Evolutionary conservation across 768 basidiomycete species (phyloP).

Genomic region (Lentinula sp.): DNA sequence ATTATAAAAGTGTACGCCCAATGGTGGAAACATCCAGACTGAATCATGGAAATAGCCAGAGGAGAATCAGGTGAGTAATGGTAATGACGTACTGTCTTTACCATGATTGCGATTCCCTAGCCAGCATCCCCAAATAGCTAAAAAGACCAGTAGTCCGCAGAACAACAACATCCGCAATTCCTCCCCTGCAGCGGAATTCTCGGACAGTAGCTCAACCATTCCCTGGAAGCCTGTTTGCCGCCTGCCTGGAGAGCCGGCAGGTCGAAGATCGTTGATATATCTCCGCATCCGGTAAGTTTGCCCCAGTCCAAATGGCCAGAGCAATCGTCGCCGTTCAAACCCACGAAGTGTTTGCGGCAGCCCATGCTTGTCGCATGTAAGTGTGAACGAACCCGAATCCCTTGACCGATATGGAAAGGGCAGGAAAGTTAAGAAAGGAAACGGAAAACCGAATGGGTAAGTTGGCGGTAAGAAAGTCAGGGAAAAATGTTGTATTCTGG

Average conservation of each 20-base stretch:
- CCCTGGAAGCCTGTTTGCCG: constrained; percentile 35
- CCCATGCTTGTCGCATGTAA: constrained; percentile 58
- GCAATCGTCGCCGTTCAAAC: constrained; percentile 38
- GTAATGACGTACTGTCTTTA: not conserved
- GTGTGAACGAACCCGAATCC: constrained; percentile 49
- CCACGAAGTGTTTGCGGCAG: constrained; percentile 51
- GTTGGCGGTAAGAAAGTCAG: constrained; percentile 58
- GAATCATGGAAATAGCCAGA: not conserved
- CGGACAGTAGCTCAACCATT: constrained; percentile 40
- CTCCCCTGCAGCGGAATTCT: constrained; percentile 60
- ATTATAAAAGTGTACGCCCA: not conserved
- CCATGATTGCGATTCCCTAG: not conserved
- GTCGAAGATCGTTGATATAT: constrained; percentile 35
- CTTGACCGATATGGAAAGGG: constrained; percentile 34
- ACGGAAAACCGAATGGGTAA: constrained; percentile 45
- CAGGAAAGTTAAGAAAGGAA: constrained; percentile 32
- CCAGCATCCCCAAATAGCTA: constrained; percentile 46
- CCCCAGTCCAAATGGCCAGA: constrained; percentile 47
- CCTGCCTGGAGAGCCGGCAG: constrained; percentile 27
- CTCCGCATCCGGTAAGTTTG: constrained; percentile 28
- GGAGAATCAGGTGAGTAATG: not conserved
- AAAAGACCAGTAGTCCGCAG: constrained; percentile 39
- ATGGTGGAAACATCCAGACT: not conserved
- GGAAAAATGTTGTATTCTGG: constrained; percentile 57
- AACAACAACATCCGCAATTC: constrained; percentile 59